Evolutionary conservation across 805 yeast genomes (phyloP).

Genomic region (Kuraishia floccosa): DNA sequence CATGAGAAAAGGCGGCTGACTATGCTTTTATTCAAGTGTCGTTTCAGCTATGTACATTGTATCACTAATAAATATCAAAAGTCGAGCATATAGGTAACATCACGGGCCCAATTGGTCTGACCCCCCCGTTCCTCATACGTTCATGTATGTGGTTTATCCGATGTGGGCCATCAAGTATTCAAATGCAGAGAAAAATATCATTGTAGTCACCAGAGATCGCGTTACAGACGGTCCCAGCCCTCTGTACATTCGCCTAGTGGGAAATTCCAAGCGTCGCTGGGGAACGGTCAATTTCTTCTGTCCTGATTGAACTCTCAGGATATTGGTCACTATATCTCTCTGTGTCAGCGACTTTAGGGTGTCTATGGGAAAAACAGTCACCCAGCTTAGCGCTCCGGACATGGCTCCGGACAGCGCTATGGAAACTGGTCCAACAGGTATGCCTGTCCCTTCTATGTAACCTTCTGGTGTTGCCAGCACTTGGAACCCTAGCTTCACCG

Average conservation of each 20-base stretch:
- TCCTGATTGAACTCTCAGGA: slow-evolving; percentile 41
- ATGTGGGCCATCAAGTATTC: slow-evolving; percentile 56
- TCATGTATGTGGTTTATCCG: slow-evolving; percentile 1
- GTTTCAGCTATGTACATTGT: too few species aligned
- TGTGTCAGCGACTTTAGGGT: slow-evolving; percentile 70
- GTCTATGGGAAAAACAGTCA: slow-evolving; percentile 68
- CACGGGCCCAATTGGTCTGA: too few species aligned
- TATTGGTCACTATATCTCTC: slow-evolving; percentile 59
- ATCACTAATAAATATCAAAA: too few species aligned
- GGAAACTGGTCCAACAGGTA: slow-evolving; percentile 9
- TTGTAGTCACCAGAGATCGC: slow-evolving; percentile 62
- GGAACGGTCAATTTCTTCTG: slow-evolving; percentile 25
- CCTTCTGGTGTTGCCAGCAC: slow-evolving; percentile 5
- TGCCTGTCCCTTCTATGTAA: not conserved
- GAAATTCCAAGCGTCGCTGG: slow-evolving; percentile 22
- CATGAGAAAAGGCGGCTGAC: too few species aligned
- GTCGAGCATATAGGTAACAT: too few species aligned
- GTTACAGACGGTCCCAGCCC: slow-evolving; percentile 70
- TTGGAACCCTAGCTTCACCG: slow-evolving; percentile 42
- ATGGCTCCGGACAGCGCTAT: slow-evolving; percentile 53
- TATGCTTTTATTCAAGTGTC: too few species aligned
- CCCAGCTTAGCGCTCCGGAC: slow-evolving; percentile 70
- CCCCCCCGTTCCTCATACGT: too few species aligned
- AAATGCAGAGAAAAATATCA: slow-evolving; percentile 64
- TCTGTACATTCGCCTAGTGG: slow-evolving; percentile 46